phyloP scores from a whole-genome alignment of 2,329 filamentous ascomycete genomes.

The Cladophialophora immunda region DNA sequence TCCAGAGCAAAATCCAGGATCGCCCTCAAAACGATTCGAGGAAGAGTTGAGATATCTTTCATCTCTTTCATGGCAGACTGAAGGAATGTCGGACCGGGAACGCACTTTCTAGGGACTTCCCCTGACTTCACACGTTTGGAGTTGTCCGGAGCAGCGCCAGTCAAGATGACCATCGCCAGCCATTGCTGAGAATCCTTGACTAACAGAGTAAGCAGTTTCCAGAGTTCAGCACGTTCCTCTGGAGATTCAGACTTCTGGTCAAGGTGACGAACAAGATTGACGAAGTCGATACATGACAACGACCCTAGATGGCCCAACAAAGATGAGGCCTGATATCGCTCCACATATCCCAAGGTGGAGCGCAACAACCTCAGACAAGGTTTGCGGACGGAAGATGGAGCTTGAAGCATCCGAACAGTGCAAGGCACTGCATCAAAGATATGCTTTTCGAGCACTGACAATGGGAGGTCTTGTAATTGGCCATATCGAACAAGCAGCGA shows the following conservation, averaged over 20 bases:
- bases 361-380: conserved; percentile 27
- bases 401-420: conserved; percentile 30
- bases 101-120: conserved; percentile 48
- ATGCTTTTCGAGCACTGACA: conserved; percentile 75
- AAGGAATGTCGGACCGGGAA: conserved; percentile 72
- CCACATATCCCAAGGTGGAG: conserved; percentile 24
- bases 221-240: conserved; percentile 66
- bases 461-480: conserved; percentile 68
- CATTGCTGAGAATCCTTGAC: conserved; percentile 92
- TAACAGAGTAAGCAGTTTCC: conserved; percentile 86
- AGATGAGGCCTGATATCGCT: conserved; percentile 31
- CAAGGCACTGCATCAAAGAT: conserved; percentile 75
- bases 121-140: conserved; percentile 67
- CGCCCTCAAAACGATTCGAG: conserved; percentile 72
- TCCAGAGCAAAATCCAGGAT: conserved; percentile 87
- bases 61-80: conserved; percentile 76
- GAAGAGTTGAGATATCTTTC: conserved; percentile 69
- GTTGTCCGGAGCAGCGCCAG: conserved; percentile 80
- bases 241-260: conserved; percentile 63
- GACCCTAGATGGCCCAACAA: conserved; percentile 88
- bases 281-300: conserved; percentile 82
- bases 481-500: conserved; percentile 76
- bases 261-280: conserved; percentile 78
- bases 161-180: conserved; percentile 92
- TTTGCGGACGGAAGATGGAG: conserved; percentile 6